Conservation (phyloP, 176 grass and related monocot species). For the Juncus effusus region DNA sequence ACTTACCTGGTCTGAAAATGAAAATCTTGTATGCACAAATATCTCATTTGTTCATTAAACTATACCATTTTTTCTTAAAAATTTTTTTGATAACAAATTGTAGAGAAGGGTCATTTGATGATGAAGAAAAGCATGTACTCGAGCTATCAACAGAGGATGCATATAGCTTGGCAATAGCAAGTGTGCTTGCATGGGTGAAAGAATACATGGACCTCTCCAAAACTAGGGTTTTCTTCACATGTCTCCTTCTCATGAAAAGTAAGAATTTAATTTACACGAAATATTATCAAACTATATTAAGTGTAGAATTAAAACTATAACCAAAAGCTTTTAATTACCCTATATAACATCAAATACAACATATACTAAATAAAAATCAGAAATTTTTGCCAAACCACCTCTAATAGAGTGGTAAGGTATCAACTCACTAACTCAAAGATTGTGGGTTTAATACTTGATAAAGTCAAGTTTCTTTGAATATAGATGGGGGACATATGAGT, state of each 20-base stretch:
- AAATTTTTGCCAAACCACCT: too few species aligned
- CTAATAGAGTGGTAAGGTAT: too few species aligned
- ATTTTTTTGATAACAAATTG: not conserved
- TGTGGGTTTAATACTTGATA: too few species aligned
- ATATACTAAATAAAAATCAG: too few species aligned
- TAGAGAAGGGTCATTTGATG: conserved; percentile 42
- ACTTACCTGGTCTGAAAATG: conserved; percentile 86
- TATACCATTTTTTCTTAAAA: too few species aligned
- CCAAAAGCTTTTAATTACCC: too few species aligned
- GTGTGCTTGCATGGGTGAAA: conserved; percentile 67
- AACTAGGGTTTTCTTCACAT: conserved; percentile 86
- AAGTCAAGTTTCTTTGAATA: too few species aligned
- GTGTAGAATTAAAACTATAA: too few species aligned
- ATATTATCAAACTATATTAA: too few species aligned
- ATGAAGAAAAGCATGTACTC: conserved; percentile 25
- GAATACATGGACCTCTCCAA: conserved; percentile 59
- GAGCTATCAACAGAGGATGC: conserved; percentile 74
- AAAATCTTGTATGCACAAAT: conserved; percentile 41
- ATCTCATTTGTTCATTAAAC: not conserved
- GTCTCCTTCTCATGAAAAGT: conserved; percentile 79
- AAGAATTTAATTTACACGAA: not conserved
- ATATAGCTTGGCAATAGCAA: conserved; percentile 56
- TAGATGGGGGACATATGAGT: too few species aligned
- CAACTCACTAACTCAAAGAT: too few species aligned
- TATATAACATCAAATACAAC: too few species aligned